Base-by-base conservation (phyloP, 768 basidiomycete species). In the Rhodotorula diobovata region DNA sequence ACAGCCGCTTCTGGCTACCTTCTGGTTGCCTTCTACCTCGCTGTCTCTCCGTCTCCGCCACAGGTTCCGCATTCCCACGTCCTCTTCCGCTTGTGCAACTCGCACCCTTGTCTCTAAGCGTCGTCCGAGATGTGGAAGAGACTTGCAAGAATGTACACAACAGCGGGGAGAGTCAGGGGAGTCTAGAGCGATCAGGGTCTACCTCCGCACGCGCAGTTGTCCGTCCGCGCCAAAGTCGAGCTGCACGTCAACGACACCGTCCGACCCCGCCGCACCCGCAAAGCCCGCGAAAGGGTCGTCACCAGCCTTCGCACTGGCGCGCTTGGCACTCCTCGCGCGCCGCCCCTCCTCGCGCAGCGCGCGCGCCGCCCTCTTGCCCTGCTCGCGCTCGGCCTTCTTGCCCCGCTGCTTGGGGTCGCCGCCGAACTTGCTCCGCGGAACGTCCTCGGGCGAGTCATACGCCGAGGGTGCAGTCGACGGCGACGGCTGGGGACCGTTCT, bases 401-500 rank as follows among this genome's bases (percentile, higher is more conserved):
- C 57, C 60, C 39, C 70, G 58, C 25, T 61, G 50, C 61, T 67
- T 71, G 41, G 41, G 34, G 34, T 62, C 59, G 18, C 67, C 61
- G 14, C 67, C 70, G 41, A 72, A 72, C 68, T 75, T 75, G 70
- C 62, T 71, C 39, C 39, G 41, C 30, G 56, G 57, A 0, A 14
- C 37, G 6, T 54, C 53, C 63, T 59, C 60, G 23, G n/a, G 14
- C 57, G 34, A 1, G 21, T 34, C 51, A 32, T 32, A 34, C 23
- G 63, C 21, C 7, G 67, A 55, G 0, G 59, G 30, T 2, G 67
- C 61, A 4, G 63, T 73, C 20, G 67, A 46, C 0, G 74, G 70
- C 0, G 74, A 71, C 14, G 68, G 70, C 35, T 63, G 57, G 5
- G 71, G 62, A 1, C 70, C 71, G 58, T 76, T 70, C 81, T 93